Evolutionary conservation across 176 grass and related monocot species (phyloP).

Genomic region (Rhipidocladum racemiflorum): DNA sequence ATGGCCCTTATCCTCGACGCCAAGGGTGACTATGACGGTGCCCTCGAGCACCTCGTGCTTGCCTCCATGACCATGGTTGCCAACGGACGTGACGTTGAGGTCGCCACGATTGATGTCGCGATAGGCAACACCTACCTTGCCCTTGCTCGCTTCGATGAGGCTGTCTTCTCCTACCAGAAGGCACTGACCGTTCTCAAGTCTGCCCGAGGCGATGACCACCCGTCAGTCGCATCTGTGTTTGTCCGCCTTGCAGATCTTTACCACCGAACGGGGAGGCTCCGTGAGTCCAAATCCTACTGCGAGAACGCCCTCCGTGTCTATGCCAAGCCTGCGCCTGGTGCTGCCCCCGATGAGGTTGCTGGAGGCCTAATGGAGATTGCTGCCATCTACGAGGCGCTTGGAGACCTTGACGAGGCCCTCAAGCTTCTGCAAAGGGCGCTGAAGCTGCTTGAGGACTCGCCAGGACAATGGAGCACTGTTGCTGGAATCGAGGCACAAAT

Average conservation of each 20-base stretch:
- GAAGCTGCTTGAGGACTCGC: constrained; percentile 73
- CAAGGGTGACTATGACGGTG: constrained; percentile 83
- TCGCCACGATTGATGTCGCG: constrained; percentile 71
- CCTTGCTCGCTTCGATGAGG: constrained; percentile 89
- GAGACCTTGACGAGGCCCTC: constrained; percentile 78
- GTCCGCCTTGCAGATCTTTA: constrained; percentile 90
- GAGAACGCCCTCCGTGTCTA: constrained; percentile 85
- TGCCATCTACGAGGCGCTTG: constrained; percentile 80
- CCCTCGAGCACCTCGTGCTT: constrained; percentile 94
- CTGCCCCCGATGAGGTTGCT: constrained; percentile 75
- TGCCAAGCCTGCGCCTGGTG: constrained; percentile 61
- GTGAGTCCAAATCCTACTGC: constrained; percentile 90
- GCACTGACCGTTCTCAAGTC: constrained; percentile 84
- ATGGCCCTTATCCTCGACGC: constrained; percentile 91
- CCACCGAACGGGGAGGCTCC: constrained; percentile 73
- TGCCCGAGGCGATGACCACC: constrained; percentile 67
- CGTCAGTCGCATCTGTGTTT: constrained; percentile 73
- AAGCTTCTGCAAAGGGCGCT: constrained; percentile 87
- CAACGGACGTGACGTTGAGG: constrained; percentile 77
- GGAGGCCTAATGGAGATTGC: constrained; percentile 91
- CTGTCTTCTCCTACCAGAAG: constrained; percentile 99
- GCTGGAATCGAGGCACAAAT: constrained; percentile 96
- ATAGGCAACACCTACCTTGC: constrained; percentile 89
- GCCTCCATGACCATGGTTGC: constrained; percentile 92
- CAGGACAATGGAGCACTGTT: constrained; percentile 87